These are phyloP conservation scores for Kalanchoe fedtschenkoi DNA, from an alignment of 164 flowering plant species.

Conservation along the genomic window DNA sequence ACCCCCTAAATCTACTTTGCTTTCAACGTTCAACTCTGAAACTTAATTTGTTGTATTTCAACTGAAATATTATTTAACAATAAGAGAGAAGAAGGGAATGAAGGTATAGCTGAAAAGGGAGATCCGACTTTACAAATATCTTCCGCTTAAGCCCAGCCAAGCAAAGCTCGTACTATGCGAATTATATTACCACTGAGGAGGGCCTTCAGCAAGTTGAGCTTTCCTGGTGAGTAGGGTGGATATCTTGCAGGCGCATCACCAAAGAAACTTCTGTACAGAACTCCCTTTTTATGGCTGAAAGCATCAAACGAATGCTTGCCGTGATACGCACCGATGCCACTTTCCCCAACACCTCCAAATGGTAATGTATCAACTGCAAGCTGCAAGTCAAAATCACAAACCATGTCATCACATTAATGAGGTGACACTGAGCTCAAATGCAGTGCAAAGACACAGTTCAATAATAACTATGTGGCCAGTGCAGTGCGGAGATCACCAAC, in stretches of 20 bases:
- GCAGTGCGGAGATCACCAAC: too few relatives aligned
- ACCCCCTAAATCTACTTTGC: too few relatives aligned
- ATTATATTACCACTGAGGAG: slow-evolving; percentile 36
- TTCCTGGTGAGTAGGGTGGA: slow-evolving; percentile 63
- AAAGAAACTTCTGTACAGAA: slow-evolving; percentile 45
- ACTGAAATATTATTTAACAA: too few relatives aligned
- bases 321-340: slow-evolving; percentile 80
- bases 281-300: slow-evolving; percentile 82
- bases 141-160: background rate
- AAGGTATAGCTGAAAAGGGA: background rate
- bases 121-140: background rate
- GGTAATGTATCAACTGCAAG: slow-evolving; percentile 46
- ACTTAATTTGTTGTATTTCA: too few relatives aligned
- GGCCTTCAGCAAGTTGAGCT: slow-evolving; percentile 51
- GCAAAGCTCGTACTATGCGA: slow-evolving; percentile 36
- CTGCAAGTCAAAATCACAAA: slow-evolving; percentile 31
- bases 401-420: background rate
- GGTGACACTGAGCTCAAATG: background rate
- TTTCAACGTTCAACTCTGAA: too few relatives aligned
- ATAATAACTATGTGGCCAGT: too few relatives aligned
- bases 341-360: slow-evolving; percentile 93
- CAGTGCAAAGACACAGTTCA: too few relatives aligned
- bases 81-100: too few relatives aligned
- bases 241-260: slow-evolving; percentile 68
- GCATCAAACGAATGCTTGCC: slow-evolving; percentile 84